phyloP scores from a whole-genome alignment of 2,329 filamentous ascomycete genomes.

The Byssothecium circinans region DNA sequence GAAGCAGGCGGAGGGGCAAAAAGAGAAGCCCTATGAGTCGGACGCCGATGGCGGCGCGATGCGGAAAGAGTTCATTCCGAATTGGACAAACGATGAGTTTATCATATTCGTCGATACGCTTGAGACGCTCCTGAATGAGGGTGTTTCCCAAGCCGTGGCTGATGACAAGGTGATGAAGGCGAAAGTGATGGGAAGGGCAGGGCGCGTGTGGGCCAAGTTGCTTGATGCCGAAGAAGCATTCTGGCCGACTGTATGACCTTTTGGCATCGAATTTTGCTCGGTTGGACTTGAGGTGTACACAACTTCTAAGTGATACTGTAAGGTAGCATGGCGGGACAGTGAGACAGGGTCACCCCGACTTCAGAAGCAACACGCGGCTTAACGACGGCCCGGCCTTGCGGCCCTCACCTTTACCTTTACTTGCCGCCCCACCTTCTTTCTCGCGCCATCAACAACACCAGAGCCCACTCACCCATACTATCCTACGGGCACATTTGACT shows the following conservation, averaged over 20 bases:
- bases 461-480: no score
- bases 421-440: no score
- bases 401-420: no score
- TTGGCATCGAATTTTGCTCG: not conserved
- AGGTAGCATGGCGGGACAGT: no score
- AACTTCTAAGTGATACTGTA: no score
- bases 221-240: slow-evolving; percentile 40
- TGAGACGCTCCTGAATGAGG: slow-evolving; percentile 57
- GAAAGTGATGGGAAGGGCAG: slow-evolving; percentile 26
- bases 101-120: slow-evolving; percentile 60
- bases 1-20: slow-evolving; percentile 12
- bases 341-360: no score
- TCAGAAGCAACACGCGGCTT: no score
- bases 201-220: slow-evolving; percentile 27
- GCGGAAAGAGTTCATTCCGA: slow-evolving; percentile 66
- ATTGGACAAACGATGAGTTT: slow-evolving; percentile 68
- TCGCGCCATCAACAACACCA: no score
- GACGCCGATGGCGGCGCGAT: slow-evolving; percentile 68
- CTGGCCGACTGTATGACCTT: slow-evolving; percentile 28
- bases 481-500: no score
- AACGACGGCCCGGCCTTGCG: no score
- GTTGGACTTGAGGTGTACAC: no score
- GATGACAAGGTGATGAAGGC: slow-evolving; percentile 22
- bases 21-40: slow-evolving; percentile 15
- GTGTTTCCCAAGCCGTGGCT: slow-evolving; percentile 22